Evolutionary conservation across 345 rosid species (phyloP).

Genomic region (Moringa oleifera): DNA sequence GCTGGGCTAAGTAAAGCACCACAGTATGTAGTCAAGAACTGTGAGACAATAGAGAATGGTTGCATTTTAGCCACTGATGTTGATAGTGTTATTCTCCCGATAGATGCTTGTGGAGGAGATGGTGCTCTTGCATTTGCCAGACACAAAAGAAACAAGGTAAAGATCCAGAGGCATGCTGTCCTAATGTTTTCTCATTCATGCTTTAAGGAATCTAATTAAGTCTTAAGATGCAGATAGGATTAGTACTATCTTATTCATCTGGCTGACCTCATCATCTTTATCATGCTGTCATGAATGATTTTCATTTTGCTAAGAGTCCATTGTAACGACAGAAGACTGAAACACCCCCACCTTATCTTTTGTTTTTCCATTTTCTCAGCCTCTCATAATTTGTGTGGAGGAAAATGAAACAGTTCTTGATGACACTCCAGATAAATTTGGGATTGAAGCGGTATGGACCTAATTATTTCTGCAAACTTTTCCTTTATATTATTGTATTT

Average conservation of each 20-base stretch:
- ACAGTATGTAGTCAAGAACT: constrained; percentile 32
- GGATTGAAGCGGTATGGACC: constrained; percentile 45
- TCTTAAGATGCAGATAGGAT: no score
- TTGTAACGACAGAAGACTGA: not conserved
- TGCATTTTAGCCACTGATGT: constrained; percentile 44
- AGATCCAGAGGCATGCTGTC: not conserved
- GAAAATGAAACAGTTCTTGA: constrained; percentile 58
- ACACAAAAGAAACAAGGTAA: constrained; percentile 33
- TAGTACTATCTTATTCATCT: no score
- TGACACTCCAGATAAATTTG: constrained; percentile 48
- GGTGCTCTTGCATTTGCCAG: constrained; percentile 56
- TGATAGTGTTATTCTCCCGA: constrained; percentile 51
- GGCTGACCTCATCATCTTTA: no score
- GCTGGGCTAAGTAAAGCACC: constrained; percentile 58
- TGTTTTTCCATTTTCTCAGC: constrained; percentile 21
- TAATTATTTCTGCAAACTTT: not conserved
- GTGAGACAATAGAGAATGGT: constrained; percentile 23
- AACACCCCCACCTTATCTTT: no score
- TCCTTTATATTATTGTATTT: not conserved
- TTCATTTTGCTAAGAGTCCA: not conserved
- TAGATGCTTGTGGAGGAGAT: constrained; percentile 56
- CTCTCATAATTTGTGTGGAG: constrained; percentile 50
- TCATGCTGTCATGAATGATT: no score
- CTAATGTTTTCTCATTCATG: not conserved
- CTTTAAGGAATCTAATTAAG: not conserved